Evolutionary conservation across 2,329 filamentous ascomycete genomes (phyloP), one percentile per base, ranked within the genome.

Genomic region (Epichloe baconii): DNA sequence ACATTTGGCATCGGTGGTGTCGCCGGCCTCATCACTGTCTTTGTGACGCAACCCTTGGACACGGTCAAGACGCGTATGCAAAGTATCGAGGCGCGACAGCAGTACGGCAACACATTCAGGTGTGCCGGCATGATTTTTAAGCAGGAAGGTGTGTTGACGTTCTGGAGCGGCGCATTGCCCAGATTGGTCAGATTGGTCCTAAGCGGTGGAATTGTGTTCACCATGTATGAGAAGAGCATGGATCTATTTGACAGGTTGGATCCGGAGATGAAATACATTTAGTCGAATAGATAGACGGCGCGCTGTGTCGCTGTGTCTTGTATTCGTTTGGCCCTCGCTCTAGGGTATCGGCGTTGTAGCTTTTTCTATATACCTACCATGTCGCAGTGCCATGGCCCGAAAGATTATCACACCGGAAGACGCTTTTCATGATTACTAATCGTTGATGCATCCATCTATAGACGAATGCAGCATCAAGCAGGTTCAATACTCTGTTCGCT

Each of bases 61-160:
- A 97, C 91, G 0, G 79, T 98, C 66, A 98, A 98, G 79, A 98
- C 93, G 57, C 71, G 88, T 55, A 98, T 98, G 93, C 93, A 98
- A 77, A 95, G 88, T 58, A 84, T 96, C 54, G 88, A 96, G 67
- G 88, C 91, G 36, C 79, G 78, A 55, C 73, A 71, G 43, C 71
- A 84, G 54, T 98, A 98, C 64, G 89, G 86, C 64, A 96, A 95
- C 69, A 93, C 85, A 60, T 78, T 95, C 57, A 78, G 82, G 46
- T 98, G 93, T 66, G 90, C 86, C 0, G 75, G 78, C 11, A 76
- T 83, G 62, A 95, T 98, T 57, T 85, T 93, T 66, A 86, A 82
- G 68, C 82, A 96, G 49, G 93, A 98, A 69, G 91, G 93, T 2
- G 51, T 97, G 12, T 66, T 91, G 41, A 95, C 90, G 1, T 86